A percentile compares a stretch with the other conserved stretches of the same genome.
Conservation (phyloP, 78 protist species). For the Dictyostelium capitatum region DNA sequence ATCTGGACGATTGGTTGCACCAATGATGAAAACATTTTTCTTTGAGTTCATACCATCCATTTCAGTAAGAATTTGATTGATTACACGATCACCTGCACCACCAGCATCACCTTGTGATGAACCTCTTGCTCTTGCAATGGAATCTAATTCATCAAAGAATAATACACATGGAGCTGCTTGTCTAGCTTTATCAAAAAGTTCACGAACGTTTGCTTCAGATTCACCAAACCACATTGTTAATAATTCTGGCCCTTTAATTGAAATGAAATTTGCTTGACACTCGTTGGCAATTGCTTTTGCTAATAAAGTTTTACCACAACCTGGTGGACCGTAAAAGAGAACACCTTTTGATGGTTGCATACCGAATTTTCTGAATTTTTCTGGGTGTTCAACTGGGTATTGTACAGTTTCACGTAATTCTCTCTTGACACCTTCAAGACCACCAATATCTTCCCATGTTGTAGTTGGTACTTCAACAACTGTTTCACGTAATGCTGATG, state of each 20-base stretch:
- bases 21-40: conserved; percentile 99
- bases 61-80: conserved; percentile 99
- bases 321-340: conserved; percentile 99
- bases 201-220: conserved; percentile 99
- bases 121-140: conserved; percentile 99
- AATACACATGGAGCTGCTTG: conserved; percentile 99
- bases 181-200: conserved; percentile 99
- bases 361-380: conserved; percentile 99
- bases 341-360: conserved; percentile 99
- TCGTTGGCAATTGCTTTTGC: conserved; percentile 99
- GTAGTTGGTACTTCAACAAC: conserved; percentile 99
- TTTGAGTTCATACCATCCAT: conserved; percentile 99
- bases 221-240: conserved; percentile 99
- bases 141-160: conserved; percentile 99
- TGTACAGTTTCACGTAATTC: conserved; percentile 95
- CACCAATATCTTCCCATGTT: conserved; percentile 99
- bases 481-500: conserved; percentile 99
- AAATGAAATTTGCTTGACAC: conserved; percentile 99
- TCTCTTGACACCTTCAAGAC: conserved; percentile 97
- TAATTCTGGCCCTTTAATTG: conserved; percentile 98
- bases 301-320: conserved; percentile 99
- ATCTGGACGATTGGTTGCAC: conserved; percentile 99
- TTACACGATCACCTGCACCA: conserved; percentile 99
- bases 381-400: conserved; percentile 99
- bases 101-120: conserved; percentile 98